Conservation (phyloP, 768 basidiomycete genomes). For the Boletus rex-veris region DNA sequence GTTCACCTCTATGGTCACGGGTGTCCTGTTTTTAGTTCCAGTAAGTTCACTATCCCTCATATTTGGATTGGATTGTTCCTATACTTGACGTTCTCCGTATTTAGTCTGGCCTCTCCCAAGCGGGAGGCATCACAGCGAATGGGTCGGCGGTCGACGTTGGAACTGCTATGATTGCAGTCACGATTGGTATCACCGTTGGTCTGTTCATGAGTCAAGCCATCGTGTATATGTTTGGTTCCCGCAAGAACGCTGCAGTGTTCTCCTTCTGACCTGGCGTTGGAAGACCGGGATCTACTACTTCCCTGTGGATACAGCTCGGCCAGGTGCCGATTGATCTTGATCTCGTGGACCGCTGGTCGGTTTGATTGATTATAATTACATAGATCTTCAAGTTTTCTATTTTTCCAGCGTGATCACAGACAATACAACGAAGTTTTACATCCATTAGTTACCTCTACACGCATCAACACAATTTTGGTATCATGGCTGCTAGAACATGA, state of each 20-base stretch:
- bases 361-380: not conserved
- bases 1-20: conserved; percentile 89
- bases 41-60: conserved; percentile 43
- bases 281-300: not conserved
- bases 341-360: conserved; percentile 6
- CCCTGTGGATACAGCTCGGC: conserved; percentile 5
- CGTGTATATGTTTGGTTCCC: conserved; percentile 80
- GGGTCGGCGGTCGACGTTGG: conserved; percentile 83
- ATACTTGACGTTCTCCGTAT: not conserved
- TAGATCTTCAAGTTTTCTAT: not conserved
- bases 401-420: not conserved
- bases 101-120: conserved; percentile 82
- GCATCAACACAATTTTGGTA: conserved; percentile 1
- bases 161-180: conserved; percentile 85
- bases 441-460: conserved; percentile 6
- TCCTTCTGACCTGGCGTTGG: conserved; percentile 51
- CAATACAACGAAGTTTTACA: conserved; percentile 1
- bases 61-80: not conserved
- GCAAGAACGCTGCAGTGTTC: conserved; percentile 83
- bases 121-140: conserved; percentile 78
- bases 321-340: not conserved
- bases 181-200: conserved; percentile 87
- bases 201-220: conserved; percentile 85
- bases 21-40: conserved; percentile 82
- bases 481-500: conserved; percentile 64